A percentile compares a stretch with the other conserved stretches of the same genome.
Conservation (phyloP, 2,329 filamentous ascomycete genomes). For the Malbranchea zuffiana region DNA sequence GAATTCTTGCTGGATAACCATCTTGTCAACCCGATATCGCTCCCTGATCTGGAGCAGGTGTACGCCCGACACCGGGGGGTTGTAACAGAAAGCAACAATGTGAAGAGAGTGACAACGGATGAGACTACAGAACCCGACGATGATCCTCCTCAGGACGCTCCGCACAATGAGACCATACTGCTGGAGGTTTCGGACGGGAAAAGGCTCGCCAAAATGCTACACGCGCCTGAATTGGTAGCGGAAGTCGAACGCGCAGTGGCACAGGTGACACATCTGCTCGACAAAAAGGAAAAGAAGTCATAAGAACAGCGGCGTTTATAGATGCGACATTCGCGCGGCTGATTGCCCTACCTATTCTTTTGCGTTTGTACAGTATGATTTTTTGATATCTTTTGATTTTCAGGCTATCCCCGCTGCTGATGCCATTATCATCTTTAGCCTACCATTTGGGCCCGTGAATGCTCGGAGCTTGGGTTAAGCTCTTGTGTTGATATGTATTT, state of each 20-base stretch:
- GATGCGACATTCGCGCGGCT: too few species aligned
- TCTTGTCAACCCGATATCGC: constrained; percentile 56
- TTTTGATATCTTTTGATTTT: too few species aligned
- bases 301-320: too few species aligned
- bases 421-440: too few species aligned
- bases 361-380: too few species aligned
- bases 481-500: too few species aligned
- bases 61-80: constrained; percentile 45
- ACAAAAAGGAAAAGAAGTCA: constrained; percentile 19
- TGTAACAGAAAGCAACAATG: constrained; percentile 3
- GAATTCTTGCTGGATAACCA: constrained; percentile 68
- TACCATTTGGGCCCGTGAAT: too few species aligned
- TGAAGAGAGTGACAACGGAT: constrained; percentile 19
- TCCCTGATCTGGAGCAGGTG: constrained; percentile 58
- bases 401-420: too few species aligned
- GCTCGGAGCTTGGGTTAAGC: too few species aligned
- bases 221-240: constrained; percentile 58
- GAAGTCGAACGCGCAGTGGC: constrained; percentile 67
- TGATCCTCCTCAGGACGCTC: constrained; percentile 12
- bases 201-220: constrained; percentile 49
- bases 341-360: too few species aligned
- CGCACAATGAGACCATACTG: constrained; percentile 37
- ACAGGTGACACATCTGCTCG: constrained; percentile 48
- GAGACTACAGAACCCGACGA: constrained; percentile 20
- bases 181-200: constrained; percentile 41